These are phyloP conservation scores for Ceratocystis alfenasii DNA, from an alignment of 2,329 filamentous ascomycete genomes.

Conservation along the genomic window DNA sequence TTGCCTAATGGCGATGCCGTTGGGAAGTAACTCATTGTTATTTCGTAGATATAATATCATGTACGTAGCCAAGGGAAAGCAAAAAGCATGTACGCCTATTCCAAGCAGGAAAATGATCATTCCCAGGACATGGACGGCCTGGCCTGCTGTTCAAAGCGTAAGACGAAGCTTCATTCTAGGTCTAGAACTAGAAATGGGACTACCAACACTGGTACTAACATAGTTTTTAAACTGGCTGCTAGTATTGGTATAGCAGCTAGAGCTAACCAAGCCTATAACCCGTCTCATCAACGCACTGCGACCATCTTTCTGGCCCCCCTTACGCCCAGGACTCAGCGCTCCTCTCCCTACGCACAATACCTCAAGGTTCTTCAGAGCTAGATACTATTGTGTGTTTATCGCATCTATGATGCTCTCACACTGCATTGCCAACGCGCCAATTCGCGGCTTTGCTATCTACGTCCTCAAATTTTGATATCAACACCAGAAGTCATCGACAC, in stretches of 20 bases:
- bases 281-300: not conserved
- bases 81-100: not conserved
- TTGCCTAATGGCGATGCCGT: not conserved
- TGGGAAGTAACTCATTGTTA: not conserved
- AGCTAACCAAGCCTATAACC: too few relatives aligned
- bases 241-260: not conserved
- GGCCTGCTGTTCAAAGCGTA: not conserved
- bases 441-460: constrained; percentile 30
- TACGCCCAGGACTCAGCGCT: not conserved
- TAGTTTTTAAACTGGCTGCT: not conserved
- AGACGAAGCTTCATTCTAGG: not conserved
- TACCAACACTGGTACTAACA: not conserved
- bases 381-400: constrained; percentile 31
- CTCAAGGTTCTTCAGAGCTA: constrained; percentile 29
- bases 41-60: not conserved
- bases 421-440: constrained; percentile 31
- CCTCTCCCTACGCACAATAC: not conserved
- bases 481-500: not conserved
- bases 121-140: not conserved
- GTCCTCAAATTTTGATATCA: constrained; percentile 29
- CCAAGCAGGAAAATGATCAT: not conserved
- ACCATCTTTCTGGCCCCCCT: not conserved
- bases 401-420: constrained; percentile 34
- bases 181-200: not conserved
- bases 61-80: not conserved